Evolutionary conservation across 2,329 filamentous ascomycete genomes (phyloP).

Genomic region (Sporothrix curviconia): DNA sequence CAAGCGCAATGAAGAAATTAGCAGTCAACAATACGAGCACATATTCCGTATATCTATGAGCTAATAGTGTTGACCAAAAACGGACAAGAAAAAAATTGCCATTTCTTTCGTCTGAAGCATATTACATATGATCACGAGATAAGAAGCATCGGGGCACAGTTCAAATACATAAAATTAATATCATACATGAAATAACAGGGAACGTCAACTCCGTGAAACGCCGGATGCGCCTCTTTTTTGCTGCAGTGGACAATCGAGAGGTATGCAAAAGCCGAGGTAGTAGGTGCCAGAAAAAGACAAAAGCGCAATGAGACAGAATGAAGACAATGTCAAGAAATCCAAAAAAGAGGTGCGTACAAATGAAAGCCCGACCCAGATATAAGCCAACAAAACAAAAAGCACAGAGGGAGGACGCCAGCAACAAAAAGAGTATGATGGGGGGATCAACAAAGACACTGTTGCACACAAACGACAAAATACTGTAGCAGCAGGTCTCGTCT

Average conservation of each 20-base stretch:
- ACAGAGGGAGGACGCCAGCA: not conserved
- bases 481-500: not conserved
- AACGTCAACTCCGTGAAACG: slow-evolving; percentile 14
- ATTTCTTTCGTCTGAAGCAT: no score
- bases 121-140: no score
- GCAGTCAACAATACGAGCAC: not conserved
- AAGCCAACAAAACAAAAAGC: slow-evolving; percentile 10
- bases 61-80: not conserved
- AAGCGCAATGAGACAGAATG: not conserved
- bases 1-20: not conserved
- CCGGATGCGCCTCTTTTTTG: slow-evolving; percentile 15
- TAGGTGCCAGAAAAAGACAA: not conserved
- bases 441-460: no score
- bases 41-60: not conserved
- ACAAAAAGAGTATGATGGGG: no score
- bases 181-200: slow-evolving; percentile 3
- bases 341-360: not conserved
- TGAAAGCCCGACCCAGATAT: slow-evolving; percentile 11
- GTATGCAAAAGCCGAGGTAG: slow-evolving; percentile 13
- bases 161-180: slow-evolving; percentile 2
- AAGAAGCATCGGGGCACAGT: no score
- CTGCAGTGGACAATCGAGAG: slow-evolving; percentile 11
- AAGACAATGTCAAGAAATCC: not conserved
- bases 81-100: no score
- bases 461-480: not conserved